Conservation (phyloP, 106 monocot genomes). For the Allium fistulosum region DNA sequence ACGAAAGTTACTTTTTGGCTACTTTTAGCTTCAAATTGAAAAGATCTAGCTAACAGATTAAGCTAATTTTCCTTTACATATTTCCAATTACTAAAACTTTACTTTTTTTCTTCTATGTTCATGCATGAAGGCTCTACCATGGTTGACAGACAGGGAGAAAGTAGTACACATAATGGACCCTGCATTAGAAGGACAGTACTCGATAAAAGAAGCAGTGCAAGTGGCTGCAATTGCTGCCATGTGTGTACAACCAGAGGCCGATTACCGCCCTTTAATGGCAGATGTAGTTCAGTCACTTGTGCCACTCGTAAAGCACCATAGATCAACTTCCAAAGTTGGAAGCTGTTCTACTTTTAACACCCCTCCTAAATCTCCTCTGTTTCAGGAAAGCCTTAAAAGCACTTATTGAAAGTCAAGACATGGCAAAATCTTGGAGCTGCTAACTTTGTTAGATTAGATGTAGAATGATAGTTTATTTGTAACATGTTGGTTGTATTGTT, state of each 20-base stretch:
- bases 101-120: background rate
- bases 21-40: no score
- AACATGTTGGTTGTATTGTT: background rate
- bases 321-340: constrained; percentile 28
- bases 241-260: constrained; percentile 96
- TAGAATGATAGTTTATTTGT: background rate
- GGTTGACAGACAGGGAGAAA: constrained; percentile 85
- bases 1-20: no score
- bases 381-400: constrained; percentile 11
- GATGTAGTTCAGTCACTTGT: constrained; percentile 93
- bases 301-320: constrained; percentile 78
- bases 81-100: no score
- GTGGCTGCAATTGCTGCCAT: constrained; percentile 98
- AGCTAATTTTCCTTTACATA: no score
- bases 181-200: constrained; percentile 76
- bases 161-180: constrained; percentile 83
- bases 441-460: background rate
- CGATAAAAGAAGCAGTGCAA: constrained; percentile 86
- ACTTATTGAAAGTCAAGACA: constrained; percentile 1
- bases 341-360: constrained; percentile 37
- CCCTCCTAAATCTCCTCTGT: constrained; percentile 12
- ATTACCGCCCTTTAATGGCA: constrained; percentile 97
- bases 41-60: no score
- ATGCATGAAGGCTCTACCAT: constrained; percentile 56
- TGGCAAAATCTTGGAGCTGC: background rate